Evolutionary conservation across 805 yeast genomes (phyloP), one percentile per base, ranked within the genome.

Genomic region (Priceomyces haplophilus): DNA sequence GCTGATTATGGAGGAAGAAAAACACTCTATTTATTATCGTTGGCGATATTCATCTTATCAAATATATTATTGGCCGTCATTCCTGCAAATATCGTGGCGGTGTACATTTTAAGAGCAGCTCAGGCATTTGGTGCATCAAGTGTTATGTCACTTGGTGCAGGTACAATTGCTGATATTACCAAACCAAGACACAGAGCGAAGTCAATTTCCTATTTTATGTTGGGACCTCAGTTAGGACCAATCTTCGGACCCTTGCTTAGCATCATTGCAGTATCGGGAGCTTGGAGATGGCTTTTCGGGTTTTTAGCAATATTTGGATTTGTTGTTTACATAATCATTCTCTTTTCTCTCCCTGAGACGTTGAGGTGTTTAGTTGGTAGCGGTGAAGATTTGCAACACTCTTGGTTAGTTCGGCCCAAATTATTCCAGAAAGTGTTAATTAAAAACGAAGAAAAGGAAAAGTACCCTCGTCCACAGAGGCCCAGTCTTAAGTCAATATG

Each of bases 1-100:
- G 78, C 83, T 3, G 85, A 79, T 50, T 58, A 62, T 44, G 78
- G 78, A 3, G 83, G 83, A 3, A 48, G 72, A 24, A 59, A 64
- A 44, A 54, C 56, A 1, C 48, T 64, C 27, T 62, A 62, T 33
- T 31, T 62, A 15, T 38, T 57, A 1, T 62, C 70, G 0, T 47
- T 64, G 17, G 34, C 53, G 2, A 37, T 65, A 5, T 66, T 54
- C 42, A 48, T 61, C 7, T 18, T 56, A 3, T 55, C 71, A 1
- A 64, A 60, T 38, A 40, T 64, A 15, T 46, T 66, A 12, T 47
- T 66, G 18, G 65, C 69, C 2, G 43, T 54, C 1, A 49, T 63
- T 18, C 69, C 71, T 1, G 53, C 63, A 1, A 49, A 61, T 32
- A 61, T 65, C 29, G 59, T 49, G 3, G 57, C 58, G 1, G 52